Base-by-base conservation (phyloP, 2,329 filamentous ascomycete species). In the Zopfia rhizophila region DNA sequence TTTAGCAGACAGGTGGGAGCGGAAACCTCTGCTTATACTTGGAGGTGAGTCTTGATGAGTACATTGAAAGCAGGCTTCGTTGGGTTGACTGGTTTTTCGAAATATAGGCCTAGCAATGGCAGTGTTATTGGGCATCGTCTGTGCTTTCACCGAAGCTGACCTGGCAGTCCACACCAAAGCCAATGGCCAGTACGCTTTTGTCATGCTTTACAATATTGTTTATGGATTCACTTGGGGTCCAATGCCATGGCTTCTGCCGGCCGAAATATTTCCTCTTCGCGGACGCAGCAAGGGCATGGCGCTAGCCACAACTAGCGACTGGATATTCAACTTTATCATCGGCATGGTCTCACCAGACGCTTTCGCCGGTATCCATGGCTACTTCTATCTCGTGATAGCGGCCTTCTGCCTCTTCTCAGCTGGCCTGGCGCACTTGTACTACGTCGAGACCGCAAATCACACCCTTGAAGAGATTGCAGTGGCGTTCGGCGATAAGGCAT, bases 271-370 rank as follows among this genome's bases (percentile, higher is more conserved):
- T 39, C 67, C 67, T 1, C 61, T 72, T n/a, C 69, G 71, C 2
- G 61, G 63, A 10, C 66, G 72, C 21, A 72, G 68, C 42, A 73
- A 74, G 53, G 71, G 70, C 2, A 73, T 74, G 71, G 70, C 72
- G 7, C 52, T 74, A 8, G 66, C 70, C 7, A 74, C 72, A 1
- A 69, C 60, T 7, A 66, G 60, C 28, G 75, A 73, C 37, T 75
- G 72, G 72, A 53, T 65, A 7, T 66, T 68, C 51, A 71, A 72
- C 40, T 73, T 72, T 53, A 64, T 70, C 38, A 71, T 70, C 21
- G 66, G 66, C 23, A 75, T 76, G 72, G 70, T 72, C 4, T 72
- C 73, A 0, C 72, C 74, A 0, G 71, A 73, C 38, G 72, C 73
- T 10, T 76, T 76, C 43, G 60, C 66, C 3, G 69, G 72, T 0